Base-by-base conservation (phyloP, 75 land plant genomes). In the Pinus tabuliformis region DNA sequence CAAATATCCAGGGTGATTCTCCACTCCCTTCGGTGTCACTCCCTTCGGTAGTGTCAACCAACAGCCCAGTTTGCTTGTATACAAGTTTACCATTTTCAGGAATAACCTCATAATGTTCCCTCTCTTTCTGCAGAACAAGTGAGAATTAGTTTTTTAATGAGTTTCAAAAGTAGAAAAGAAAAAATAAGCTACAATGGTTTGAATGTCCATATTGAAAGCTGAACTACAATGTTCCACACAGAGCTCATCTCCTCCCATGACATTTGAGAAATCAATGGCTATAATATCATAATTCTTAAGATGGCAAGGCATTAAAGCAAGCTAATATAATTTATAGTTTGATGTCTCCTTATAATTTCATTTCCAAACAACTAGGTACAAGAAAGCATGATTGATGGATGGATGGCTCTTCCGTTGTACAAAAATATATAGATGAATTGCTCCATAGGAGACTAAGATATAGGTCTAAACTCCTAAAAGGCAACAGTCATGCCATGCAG, bases 1-100 rank as follows among this genome's bases (percentile, higher is more conserved):
- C 99, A 88, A 97, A 97, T 60, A 97, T 97, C 93, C 92, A 97
- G 33, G 87, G 91, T 1, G 57, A 87, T 21, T 60, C 83, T 73
- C 66, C 16, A 7, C 62, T 45, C 42, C 78, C 81, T 58, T 75
- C 75, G 42, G 49, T 42, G 42, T 6, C n/a, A 42, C 49, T 68
- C 12, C 54, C 54, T 49, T 49, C 12, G n/a, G 78, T 80, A 59
- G 98, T 95, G 70, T 97, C 89, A 36, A 97, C 81, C 20, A 78
- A 79, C 24, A 84, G 73, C 39, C 84, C 86, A 57, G 78, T 83
- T 59, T 65, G 36, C 57, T 87, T 88, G 76, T 89, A 90, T 21
- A 81, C 21, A 30, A 97, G 77, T 76, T 87, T 93, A 30, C 99
- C 99, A 2, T 89, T 79, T 28, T 68, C 68, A 28, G 89, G 82